Evolutionary conservation across 2,329 filamentous ascomycete species (phyloP).

Genomic region (Tolypocladium cylindrosporum): DNA sequence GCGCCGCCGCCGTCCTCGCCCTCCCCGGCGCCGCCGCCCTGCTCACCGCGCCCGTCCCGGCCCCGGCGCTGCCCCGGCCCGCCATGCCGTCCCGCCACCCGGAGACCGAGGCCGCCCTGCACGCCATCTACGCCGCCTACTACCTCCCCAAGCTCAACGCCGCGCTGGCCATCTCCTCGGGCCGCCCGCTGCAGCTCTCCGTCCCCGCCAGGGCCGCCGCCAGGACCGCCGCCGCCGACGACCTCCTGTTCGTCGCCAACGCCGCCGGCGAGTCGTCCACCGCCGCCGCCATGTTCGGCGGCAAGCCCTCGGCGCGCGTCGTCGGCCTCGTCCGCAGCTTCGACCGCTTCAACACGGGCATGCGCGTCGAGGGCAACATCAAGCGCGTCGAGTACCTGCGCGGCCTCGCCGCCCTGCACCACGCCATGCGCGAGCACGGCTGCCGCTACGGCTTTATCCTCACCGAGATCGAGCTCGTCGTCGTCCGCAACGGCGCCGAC

Average conservation of each 20-base stretch:
- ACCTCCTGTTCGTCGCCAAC: constrained; percentile 57
- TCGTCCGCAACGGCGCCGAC: constrained; percentile 70
- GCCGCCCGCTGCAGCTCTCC: constrained; percentile 47
- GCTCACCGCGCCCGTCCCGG: constrained; percentile 58
- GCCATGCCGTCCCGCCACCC: constrained; percentile 53
- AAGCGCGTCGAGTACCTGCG: constrained; percentile 84
- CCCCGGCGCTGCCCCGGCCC: constrained; percentile 50
- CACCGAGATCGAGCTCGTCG: constrained; percentile 88
- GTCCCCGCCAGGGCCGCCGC: constrained; percentile 23
- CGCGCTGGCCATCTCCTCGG: constrained; percentile 66
- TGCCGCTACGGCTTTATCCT: constrained; percentile 95
- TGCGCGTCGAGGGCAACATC: constrained; percentile 76
- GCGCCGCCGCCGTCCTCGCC: constrained; percentile 56
- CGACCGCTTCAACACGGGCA: constrained; percentile 89
- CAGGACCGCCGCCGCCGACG: constrained; percentile 22
- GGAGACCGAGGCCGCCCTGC: constrained; percentile 68
- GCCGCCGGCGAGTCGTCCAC: constrained; percentile 45
- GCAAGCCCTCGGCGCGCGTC: constrained; percentile 45
- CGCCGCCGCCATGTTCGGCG: constrained; percentile 41
- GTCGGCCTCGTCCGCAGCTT: constrained; percentile 86
- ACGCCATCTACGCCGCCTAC: constrained; percentile 64
- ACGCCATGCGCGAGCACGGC: constrained; percentile 85
- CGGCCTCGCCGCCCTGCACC: constrained; percentile 75
- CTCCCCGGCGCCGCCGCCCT: constrained; percentile 65
- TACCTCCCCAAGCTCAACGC: constrained; percentile 84